phyloP scores from a whole-genome alignment of 2,329 filamentous ascomycete genomes.

The Diaporthe ampelina region DNA sequence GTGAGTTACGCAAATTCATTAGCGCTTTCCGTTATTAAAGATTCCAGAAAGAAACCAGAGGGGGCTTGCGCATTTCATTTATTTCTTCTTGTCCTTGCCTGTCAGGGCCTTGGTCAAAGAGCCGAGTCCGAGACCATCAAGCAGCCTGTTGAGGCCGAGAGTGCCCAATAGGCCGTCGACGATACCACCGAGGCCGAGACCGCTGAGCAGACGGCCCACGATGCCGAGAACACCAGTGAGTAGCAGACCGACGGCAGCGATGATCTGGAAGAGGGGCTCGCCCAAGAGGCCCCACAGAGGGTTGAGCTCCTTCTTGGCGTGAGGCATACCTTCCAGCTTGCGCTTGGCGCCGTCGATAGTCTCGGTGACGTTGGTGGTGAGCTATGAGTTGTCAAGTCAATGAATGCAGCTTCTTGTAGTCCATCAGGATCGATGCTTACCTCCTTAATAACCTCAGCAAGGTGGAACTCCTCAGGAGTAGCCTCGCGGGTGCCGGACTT shows the following conservation, averaged over 20 bases:
- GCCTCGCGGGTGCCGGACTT: conserved; percentile 82
- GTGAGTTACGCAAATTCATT: neutral
- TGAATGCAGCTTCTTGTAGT: neutral
- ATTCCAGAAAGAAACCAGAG: neutral
- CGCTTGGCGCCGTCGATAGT: conserved; percentile 91
- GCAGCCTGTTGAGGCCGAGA: conserved; percentile 80
- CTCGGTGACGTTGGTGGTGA: conserved; percentile 84
- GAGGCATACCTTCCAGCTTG: conserved; percentile 92
- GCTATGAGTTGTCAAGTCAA: conserved; percentile 52
- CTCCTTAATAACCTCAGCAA: conserved; percentile 89
- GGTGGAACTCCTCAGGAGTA: conserved; percentile 84
- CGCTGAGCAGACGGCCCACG: conserved; percentile 84
- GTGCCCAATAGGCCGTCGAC: conserved; percentile 85
- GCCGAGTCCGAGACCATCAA: conserved; percentile 79
- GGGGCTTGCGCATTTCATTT: conserved; percentile 23
- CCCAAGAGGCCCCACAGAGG: conserved; percentile 87
- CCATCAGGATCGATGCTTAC: conserved; percentile 47
- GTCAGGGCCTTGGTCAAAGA: conserved; percentile 58
- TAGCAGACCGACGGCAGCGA: conserved; percentile 88
- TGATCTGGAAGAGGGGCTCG: conserved; percentile 92
- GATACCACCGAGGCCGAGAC: conserved; percentile 84
- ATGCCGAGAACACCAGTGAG: conserved; percentile 87
- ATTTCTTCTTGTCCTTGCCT: conserved; percentile 58
- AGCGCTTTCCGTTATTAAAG: neutral
- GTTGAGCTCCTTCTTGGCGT: conserved; percentile 95